A percentile compares a stretch with the other conserved stretches of the same genome.
Evolutionary conservation across 805 yeast species (phyloP).

Genomic region (Suhomyces sp.): DNA sequence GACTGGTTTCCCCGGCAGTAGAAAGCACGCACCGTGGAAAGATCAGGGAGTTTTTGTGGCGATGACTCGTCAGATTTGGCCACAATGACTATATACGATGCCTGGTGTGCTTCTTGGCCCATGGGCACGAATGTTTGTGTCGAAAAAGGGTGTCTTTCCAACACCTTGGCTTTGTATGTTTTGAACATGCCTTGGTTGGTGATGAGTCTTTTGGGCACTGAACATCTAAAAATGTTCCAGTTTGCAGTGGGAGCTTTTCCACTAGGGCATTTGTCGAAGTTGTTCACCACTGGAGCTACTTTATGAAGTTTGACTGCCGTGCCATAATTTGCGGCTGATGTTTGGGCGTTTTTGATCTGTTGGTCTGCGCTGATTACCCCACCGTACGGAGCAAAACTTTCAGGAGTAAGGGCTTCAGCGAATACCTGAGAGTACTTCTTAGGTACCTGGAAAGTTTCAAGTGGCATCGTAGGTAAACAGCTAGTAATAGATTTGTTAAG

Average conservation of each 20-base stretch:
- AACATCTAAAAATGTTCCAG: slow-evolving; percentile 81
- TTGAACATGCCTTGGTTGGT: slow-evolving; percentile 10
- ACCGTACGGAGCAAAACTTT: slow-evolving; percentile 65
- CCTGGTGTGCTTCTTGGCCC: slow-evolving; percentile 53
- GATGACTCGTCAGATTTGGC: slow-evolving; percentile 51
- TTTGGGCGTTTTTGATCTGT: slow-evolving; percentile 48
- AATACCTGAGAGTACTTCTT: slow-evolving; percentile 20
- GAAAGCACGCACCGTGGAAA: slow-evolving; percentile 61
- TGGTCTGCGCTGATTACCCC: slow-evolving; percentile 75
- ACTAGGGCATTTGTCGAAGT: slow-evolving; percentile 47
- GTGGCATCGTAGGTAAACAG: slow-evolving; percentile 29
- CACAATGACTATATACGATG: slow-evolving; percentile 76
- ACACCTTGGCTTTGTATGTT: slow-evolving; percentile 56
- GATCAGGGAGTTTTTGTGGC: slow-evolving; percentile 54
- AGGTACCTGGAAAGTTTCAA: slow-evolving; percentile 35
- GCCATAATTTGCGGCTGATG: slow-evolving; percentile 79
- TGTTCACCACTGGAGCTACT: slow-evolving; percentile 65
- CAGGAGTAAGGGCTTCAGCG: slow-evolving; percentile 67
- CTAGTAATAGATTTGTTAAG: background rate
- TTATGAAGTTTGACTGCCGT: slow-evolving; percentile 77
- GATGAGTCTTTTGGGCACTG: slow-evolving; percentile 67
- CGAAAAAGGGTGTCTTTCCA: slow-evolving; percentile 86
- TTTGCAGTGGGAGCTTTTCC: slow-evolving; percentile 54
- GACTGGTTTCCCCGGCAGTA: slow-evolving; percentile 80
- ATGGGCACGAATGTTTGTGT: slow-evolving; percentile 91